phyloP scores from a whole-genome alignment of 1,284 basidiomycete genomes.

The Leccinum brunneo-olivaceum region DNA sequence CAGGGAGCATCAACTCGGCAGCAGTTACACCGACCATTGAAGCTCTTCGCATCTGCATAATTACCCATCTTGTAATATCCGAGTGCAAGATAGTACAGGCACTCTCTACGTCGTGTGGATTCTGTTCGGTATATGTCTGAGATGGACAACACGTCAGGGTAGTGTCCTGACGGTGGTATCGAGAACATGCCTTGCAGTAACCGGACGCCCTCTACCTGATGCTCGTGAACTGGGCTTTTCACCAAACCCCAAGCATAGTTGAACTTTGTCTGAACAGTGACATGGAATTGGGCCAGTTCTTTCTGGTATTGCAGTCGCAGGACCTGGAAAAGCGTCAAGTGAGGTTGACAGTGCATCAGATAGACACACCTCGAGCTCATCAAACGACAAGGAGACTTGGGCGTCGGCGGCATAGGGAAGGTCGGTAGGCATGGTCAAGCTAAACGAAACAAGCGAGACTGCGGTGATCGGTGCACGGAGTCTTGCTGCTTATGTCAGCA shows the following conservation, averaged over 20 bases:
- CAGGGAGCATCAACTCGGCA: background rate
- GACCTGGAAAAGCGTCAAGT: slow-evolving; percentile 46
- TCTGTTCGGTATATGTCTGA: slow-evolving; percentile 87
- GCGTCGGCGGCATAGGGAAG: slow-evolving; percentile 97
- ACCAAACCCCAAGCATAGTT: slow-evolving; percentile 97
- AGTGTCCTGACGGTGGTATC: background rate
- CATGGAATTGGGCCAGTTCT: slow-evolving; percentile 77
- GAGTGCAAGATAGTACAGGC: slow-evolving; percentile 93
- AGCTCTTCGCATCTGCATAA: slow-evolving; percentile 87
- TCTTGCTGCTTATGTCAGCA: slow-evolving; percentile 26
- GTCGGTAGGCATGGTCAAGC: slow-evolving; percentile 59
- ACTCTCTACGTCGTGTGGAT: slow-evolving; percentile 85
- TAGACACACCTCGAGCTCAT: slow-evolving; percentile 75
- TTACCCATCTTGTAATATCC: slow-evolving; percentile 98
- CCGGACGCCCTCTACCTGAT: slow-evolving; percentile 88
- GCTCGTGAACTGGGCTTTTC: slow-evolving; percentile 75
- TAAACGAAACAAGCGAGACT: slow-evolving; percentile 6
- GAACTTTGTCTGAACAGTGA: slow-evolving; percentile 95
- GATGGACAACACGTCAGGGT: slow-evolving; percentile 4
- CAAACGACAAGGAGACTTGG: slow-evolving; percentile 79
- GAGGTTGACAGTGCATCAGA: background rate
- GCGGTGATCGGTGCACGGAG: slow-evolving; percentile 22
- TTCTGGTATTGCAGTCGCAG: slow-evolving; percentile 83
- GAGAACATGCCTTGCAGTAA: slow-evolving; percentile 74
- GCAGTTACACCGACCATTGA: slow-evolving; percentile 66